Conservation (phyloP, 164 flowering plant species). For the Pachysandra terminalis region DNA sequence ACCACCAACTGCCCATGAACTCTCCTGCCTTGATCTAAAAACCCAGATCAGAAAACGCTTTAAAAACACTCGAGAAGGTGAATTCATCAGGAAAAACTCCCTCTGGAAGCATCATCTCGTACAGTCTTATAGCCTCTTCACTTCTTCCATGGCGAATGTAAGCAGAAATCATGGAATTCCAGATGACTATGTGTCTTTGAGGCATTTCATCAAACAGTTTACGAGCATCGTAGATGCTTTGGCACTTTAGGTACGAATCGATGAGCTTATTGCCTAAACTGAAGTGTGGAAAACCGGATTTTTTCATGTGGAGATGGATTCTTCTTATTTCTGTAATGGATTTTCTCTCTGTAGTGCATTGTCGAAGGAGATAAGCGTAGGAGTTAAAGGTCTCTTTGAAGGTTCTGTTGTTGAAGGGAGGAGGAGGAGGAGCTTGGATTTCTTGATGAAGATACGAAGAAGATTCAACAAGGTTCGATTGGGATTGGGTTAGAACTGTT, state of each 20-base stretch:
- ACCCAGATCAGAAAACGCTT: slow-evolving; percentile 44
- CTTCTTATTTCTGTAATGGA: slow-evolving; percentile 17
- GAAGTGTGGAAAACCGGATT: slow-evolving; percentile 29
- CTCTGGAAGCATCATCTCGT: slow-evolving; percentile 31
- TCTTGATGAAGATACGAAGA: background rate
- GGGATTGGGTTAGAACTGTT: background rate
- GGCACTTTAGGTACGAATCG: slow-evolving; percentile 36
- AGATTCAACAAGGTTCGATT: background rate
- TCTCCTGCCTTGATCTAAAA: slow-evolving; percentile 25
- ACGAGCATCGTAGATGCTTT: slow-evolving; percentile 30
- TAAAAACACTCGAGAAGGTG: slow-evolving; percentile 43
- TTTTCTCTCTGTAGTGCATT: slow-evolving; percentile 28
- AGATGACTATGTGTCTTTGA: slow-evolving; percentile 33
- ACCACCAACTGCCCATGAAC: slow-evolving; percentile 51
- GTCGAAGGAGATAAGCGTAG: slow-evolving; percentile 28
- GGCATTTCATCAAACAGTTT: slow-evolving; percentile 52
- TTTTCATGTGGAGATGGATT: slow-evolving; percentile 35
- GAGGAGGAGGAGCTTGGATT: background rate
- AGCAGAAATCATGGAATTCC: slow-evolving; percentile 54
- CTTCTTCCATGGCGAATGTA: slow-evolving; percentile 22
- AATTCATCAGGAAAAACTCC: slow-evolving; percentile 38
- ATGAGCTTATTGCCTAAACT: slow-evolving; percentile 36
- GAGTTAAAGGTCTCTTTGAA: slow-evolving; percentile 6
- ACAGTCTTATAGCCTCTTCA: slow-evolving; percentile 37
- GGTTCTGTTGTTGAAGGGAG: background rate